These are phyloP conservation scores for Rhodamnia argentea DNA, from an alignment of 345 rosid species.

Conservation along the genomic window DNA sequence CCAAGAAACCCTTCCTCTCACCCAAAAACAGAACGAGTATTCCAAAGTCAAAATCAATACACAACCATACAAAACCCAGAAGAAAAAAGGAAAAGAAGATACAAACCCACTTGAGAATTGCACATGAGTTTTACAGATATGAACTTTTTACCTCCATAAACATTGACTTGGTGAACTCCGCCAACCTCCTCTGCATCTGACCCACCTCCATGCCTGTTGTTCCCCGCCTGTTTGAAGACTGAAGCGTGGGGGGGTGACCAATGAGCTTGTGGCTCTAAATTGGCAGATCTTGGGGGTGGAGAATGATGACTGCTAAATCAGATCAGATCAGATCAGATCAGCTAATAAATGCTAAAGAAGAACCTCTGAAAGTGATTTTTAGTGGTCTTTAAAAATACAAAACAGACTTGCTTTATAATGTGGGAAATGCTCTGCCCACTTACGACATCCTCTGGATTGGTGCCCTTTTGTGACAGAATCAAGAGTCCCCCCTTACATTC, in stretches of 20 bases:
- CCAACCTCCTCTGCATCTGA: conserved; percentile 76
- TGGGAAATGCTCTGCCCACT: not conserved
- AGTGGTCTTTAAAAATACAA: not conserved
- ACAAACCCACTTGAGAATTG: not conserved
- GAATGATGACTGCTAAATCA: not conserved
- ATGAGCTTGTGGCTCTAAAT: not conserved
- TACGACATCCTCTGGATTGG: not conserved
- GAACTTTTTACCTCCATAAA: conserved; percentile 46
- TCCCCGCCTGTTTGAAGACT: not conserved
- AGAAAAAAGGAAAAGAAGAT: not conserved
- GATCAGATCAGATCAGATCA: not conserved
- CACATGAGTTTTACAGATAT: not conserved
- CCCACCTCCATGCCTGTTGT: conserved; percentile 40
- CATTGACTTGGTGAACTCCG: conserved; percentile 66
- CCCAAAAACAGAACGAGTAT: not conserved
- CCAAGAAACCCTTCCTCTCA: conserved; percentile 64
- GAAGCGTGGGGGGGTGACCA: not conserved
- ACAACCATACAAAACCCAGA: not conserved
- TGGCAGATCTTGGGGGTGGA: not conserved
- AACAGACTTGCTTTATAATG: not conserved
- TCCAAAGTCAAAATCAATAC: not conserved
- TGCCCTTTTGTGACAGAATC: not conserved
- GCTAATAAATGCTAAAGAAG: not conserved
- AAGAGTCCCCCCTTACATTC: not conserved
- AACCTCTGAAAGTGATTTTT: not conserved